Base-by-base conservation (phyloP, 2,329 filamentous ascomycete genomes). In the Curvularia spicifera region DNA sequence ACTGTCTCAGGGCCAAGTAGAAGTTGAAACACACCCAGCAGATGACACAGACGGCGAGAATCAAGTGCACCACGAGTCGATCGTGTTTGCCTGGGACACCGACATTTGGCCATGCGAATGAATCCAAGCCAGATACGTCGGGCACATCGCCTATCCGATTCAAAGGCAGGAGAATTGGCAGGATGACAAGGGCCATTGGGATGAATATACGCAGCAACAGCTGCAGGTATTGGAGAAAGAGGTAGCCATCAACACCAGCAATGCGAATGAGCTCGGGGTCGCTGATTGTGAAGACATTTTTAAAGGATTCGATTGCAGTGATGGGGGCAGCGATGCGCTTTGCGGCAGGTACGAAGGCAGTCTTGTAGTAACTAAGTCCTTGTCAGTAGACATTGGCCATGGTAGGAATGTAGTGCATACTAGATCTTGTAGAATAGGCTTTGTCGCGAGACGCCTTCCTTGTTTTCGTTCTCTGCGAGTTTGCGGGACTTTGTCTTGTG, bases 211-310 rank as follows among this genome's bases (percentile, higher is more conserved):
- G 88, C 43, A 98, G 84, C 5, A 98, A 86, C 71, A 91, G 90
- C 60, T 89, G 87, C 26, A 93, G 85, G 71, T 97, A 99, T 61
- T 96, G 90, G 1, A 99, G 83, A 76, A 99, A 99, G 81, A 98
- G 97, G 79, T 97, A 99, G 71, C 94, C 93, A 74, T 99, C 95
- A 9, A 99, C 85, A 18, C 95, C 95, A 67, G 94, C 97, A 77
- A 97, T 96, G 52, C 94, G 89, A 69, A 99, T 96, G 66, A 99
- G 87, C 67, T 96, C 91, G 12, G 91, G 91, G 85, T 81, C 87
- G 76, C 79, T 91, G 79, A 80, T 88, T 76, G 79, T 91, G 82
- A 83, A 96, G 64, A 81, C 82, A 61, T 72, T 76, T 57, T 72
- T 74, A 62, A 77, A 73, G 1, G 74, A 77, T 40, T 77, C 71